Conservation (phyloP, 805 yeast species). For the Lipomyces anomalus region DNA sequence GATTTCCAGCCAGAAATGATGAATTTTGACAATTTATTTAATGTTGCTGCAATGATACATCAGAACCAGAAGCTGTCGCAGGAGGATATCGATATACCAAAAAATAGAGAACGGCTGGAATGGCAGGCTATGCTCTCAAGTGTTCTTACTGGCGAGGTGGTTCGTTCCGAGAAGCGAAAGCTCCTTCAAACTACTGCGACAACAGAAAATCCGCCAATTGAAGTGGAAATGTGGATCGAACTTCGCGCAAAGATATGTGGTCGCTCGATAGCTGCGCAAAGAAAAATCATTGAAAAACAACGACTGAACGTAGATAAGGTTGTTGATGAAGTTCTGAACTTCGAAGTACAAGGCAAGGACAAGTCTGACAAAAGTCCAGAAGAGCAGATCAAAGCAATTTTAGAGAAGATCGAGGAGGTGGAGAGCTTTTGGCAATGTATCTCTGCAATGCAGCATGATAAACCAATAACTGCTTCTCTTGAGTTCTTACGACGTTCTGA, state of each 20-base stretch:
- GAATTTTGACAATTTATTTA: constrained; percentile 2
- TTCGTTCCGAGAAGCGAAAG: constrained; percentile 69
- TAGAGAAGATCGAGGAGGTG: constrained; percentile 59
- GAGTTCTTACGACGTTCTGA: constrained; percentile 63
- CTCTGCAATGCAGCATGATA: constrained; percentile 71
- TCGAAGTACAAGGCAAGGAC: constrained; percentile 48
- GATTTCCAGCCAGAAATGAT: constrained; percentile 14
- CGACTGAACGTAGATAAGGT: constrained; percentile 68
- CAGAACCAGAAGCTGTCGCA: constrained; percentile 18
- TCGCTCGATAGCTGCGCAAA: constrained; percentile 73
- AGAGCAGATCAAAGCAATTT: constrained; percentile 49
- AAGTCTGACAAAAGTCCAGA: constrained; percentile 27
- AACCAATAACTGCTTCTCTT: constrained; percentile 60
- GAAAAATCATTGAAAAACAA: constrained; percentile 58
- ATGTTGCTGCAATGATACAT: constrained; percentile 4
- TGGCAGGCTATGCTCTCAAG: constrained; percentile 94
- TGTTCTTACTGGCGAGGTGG: constrained; percentile 92
- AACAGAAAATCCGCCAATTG: constrained; percentile 39
- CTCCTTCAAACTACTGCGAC: constrained; percentile 52
- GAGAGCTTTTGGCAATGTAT: constrained; percentile 74
- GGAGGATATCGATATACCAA: constrained; percentile 30
- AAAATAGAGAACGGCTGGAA: constrained; percentile 65
- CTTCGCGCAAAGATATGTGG: constrained; percentile 76
- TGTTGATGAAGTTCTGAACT: constrained; percentile 60
- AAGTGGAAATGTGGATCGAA: constrained; percentile 71